Conservation (phyloP, 441 rosid genomes). For the Erodium trifolium region DNA sequence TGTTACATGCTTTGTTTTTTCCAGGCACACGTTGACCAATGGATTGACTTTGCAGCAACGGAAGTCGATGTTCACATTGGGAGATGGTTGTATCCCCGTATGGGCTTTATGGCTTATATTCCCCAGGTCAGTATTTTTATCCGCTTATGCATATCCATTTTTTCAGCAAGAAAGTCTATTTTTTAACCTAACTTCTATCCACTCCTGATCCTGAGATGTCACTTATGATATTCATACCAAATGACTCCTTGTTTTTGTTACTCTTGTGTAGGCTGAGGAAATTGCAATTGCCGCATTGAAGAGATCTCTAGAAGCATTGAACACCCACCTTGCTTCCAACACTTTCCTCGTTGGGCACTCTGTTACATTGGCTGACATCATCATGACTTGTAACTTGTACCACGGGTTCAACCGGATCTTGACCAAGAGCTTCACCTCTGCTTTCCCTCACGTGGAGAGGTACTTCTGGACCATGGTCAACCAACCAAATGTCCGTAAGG, state of each 20-base stretch:
- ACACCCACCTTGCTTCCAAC: slow-evolving; percentile 57
- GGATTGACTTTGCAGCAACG: slow-evolving; percentile 71
- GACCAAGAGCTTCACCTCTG: slow-evolving; percentile 78
- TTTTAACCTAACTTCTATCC: too few relatives aligned
- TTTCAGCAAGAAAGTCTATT: too few relatives aligned
- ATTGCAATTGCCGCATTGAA: slow-evolving; percentile 53
- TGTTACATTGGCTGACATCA: slow-evolving; percentile 73
- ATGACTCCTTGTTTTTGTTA: too few relatives aligned
- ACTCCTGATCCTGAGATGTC: too few relatives aligned
- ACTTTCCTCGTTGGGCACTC: slow-evolving; percentile 76
- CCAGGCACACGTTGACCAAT: slow-evolving; percentile 81
- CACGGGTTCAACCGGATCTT: slow-evolving; percentile 40
- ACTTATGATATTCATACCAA: background rate
- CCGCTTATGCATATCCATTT: background rate
- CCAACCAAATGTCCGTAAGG: slow-evolving; percentile 75
- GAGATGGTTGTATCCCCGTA: slow-evolving; percentile 54
- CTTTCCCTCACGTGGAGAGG: slow-evolving; percentile 87
- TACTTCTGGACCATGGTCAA: slow-evolving; percentile 95
- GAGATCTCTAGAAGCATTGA: slow-evolving; percentile 70
- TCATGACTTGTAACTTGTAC: slow-evolving; percentile 60
- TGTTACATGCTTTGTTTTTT: background rate
- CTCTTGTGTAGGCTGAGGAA: slow-evolving; percentile 59
- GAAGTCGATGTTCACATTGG: slow-evolving; percentile 57
- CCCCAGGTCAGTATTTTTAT: slow-evolving; percentile 44
- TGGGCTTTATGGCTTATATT: slow-evolving; percentile 38